Evolutionary conservation across 2,329 filamentous ascomycete genomes (phyloP).

Genomic region (Scedosporium boydii): DNA sequence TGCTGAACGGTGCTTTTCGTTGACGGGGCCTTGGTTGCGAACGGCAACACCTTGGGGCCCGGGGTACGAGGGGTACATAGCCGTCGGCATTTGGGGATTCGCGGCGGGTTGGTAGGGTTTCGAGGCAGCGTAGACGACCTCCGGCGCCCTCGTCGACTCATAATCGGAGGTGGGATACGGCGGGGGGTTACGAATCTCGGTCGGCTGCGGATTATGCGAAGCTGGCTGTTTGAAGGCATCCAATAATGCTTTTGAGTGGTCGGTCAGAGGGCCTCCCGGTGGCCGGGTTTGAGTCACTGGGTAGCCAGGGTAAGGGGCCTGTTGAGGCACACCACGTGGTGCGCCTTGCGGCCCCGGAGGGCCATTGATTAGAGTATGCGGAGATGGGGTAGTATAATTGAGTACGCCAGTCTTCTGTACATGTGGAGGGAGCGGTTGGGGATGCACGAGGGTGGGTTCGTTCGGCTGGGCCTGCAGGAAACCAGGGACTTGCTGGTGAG

Average conservation of each 20-base stretch:
- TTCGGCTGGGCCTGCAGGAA: background rate
- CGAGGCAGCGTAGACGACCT: background rate
- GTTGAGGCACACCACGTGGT: background rate
- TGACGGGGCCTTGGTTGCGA: conserved; percentile 9
- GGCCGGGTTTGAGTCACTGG: background rate
- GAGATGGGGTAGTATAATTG: conserved; percentile 11
- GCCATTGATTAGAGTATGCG: conserved; percentile 3
- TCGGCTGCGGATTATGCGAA: background rate
- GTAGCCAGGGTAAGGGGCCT: conserved; percentile 6
- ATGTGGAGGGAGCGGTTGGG: conserved; percentile 45
- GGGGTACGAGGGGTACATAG: background rate
- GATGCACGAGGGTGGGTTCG: conserved; percentile 20
- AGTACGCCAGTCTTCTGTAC: conserved; percentile 34
- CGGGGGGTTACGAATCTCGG: background rate
- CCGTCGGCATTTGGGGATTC: background rate
- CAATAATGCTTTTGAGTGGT: conserved; percentile 5
- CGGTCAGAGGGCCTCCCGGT: background rate
- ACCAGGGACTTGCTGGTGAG: background rate
- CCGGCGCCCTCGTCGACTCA: background rate
- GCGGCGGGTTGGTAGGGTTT: background rate
- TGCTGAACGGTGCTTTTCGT: conserved; percentile 32
- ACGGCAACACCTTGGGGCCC: background rate
- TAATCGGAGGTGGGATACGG: background rate
- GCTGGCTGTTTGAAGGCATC: background rate
- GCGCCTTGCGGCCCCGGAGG: background rate